Conservation (phyloP, 495 filamentous ascomycete genomes). For the Arthonia radiata region DNA sequence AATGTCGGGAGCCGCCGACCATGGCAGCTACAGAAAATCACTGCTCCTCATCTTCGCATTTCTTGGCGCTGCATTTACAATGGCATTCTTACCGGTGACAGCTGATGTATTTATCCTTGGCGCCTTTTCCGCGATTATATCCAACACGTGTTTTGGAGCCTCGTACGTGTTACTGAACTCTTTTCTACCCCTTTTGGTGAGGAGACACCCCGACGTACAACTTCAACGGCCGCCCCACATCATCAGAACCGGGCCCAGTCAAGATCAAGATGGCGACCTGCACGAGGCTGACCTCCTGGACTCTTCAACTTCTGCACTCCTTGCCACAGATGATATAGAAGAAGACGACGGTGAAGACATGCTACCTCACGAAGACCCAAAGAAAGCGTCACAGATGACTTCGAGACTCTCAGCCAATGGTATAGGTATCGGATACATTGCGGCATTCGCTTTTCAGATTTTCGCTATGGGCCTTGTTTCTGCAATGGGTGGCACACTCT, state of each 20-base stretch:
- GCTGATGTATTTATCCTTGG: slow-evolving; percentile 55
- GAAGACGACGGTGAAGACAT: too few species aligned
- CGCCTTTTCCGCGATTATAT: slow-evolving; percentile 59
- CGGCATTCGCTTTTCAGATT: slow-evolving; percentile 55
- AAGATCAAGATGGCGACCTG: slow-evolving; percentile 4
- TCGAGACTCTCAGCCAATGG: slow-evolving; percentile 72
- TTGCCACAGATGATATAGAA: too few species aligned
- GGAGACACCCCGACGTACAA: slow-evolving; percentile 38
- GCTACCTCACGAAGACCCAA: too few species aligned
- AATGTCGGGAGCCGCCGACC: slow-evolving; percentile 87
- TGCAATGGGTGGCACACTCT: slow-evolving; percentile 42
- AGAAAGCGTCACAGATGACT: slow-evolving; percentile 25
- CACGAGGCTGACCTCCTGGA: slow-evolving; percentile 6
- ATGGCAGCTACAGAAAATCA: slow-evolving; percentile 77
- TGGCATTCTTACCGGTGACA: slow-evolving; percentile 64
- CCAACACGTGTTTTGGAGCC: slow-evolving; percentile 73
- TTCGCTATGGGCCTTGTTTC: slow-evolving; percentile 49
- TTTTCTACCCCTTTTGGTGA: slow-evolving; percentile 57
- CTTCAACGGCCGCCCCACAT: slow-evolving; percentile 1
- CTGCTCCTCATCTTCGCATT: slow-evolving; percentile 66
- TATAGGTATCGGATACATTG: slow-evolving; percentile 75
- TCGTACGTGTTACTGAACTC: slow-evolving; percentile 72
- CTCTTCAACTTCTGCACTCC: slow-evolving; percentile 22
- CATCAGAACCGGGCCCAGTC: slow-evolving; percentile 7
- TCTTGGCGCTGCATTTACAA: slow-evolving; percentile 54